phyloP scores from a whole-genome alignment of 225 moss, liverwort and hornwort species.

The Bryum argenteum region DNA sequence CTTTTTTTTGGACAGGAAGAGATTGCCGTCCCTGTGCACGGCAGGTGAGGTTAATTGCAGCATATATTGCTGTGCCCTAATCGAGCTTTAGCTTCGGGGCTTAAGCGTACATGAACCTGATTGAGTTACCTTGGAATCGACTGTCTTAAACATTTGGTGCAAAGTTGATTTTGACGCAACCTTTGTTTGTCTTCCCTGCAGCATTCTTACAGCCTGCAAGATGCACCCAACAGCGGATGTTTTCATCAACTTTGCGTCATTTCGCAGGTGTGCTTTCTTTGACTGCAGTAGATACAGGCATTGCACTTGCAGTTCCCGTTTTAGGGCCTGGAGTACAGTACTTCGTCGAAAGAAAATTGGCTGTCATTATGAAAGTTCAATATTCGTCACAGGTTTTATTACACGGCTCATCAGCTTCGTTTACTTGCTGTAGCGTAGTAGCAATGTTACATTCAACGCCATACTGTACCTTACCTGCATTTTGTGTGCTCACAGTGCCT shows the following conservation, averaged over 20 bases:
- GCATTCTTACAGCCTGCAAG: conserved; percentile 74
- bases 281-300: neutral
- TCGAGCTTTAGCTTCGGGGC: neutral
- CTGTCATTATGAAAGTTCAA: no score
- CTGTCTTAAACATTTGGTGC: no score
- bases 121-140: no score
- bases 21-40: conserved; percentile 89
- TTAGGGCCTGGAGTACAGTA: no score
- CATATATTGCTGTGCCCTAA: neutral
- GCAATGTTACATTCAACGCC: no score
- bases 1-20: conserved; percentile 90
- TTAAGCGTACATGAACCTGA: neutral
- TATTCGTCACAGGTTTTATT: no score
- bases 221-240: conserved; percentile 90
- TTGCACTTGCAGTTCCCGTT: neutral
- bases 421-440: neutral
- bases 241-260: conserved; percentile 98
- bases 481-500: conserved; percentile 51
- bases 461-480: neutral
- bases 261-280: conserved; percentile 55
- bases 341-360: no score
- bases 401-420: no score
- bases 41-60: conserved; percentile 44
- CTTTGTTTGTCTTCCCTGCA: conserved; percentile 32
- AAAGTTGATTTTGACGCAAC: conserved; percentile 14